A percentile compares a stretch with the other conserved stretches of the same genome.
Evolutionary conservation across 352 stramenopile species (phyloP).

Genomic region (Phytophthora boehmeriae): DNA sequence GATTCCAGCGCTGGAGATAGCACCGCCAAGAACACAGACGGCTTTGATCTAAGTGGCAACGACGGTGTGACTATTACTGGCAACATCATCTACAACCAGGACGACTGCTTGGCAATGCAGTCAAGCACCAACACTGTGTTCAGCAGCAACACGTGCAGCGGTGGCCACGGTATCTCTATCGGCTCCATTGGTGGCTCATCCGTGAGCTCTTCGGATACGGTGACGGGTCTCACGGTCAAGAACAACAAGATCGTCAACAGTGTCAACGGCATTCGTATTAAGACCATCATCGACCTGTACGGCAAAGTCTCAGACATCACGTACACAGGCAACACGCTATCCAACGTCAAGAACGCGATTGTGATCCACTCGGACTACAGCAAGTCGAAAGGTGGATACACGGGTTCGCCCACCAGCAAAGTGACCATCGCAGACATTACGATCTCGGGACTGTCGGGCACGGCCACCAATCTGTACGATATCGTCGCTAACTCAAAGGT

Average conservation of each 20-base stretch:
- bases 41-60: conserved; percentile 19
- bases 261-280: conserved; percentile 9
- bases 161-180: conserved; percentile 13
- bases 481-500: conserved; percentile 28
- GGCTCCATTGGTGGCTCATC: conserved; percentile 9
- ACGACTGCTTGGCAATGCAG: conserved; percentile 1
- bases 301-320: conserved; percentile 12
- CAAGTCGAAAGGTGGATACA: conserved; percentile 8
- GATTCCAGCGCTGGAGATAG: conserved; percentile 10
- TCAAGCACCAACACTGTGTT: neutral
- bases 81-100: conserved; percentile 16
- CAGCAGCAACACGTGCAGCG: conserved; percentile 3
- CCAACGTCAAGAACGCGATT: neutral
- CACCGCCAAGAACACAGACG: conserved; percentile 3
- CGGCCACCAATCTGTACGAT: conserved; percentile 31
- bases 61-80: conserved; percentile 16
- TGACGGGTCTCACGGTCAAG: conserved; percentile 11
- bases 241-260: conserved; percentile 25
- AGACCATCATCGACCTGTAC: conserved; percentile 9
- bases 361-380: conserved; percentile 17
- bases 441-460: conserved; percentile 18
- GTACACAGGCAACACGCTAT: conserved; percentile 14
- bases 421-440: conserved; percentile 10
- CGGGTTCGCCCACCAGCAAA: conserved; percentile 11
- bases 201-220: conserved; percentile 7